These are phyloP conservation scores for Mycena leptocephala DNA, from an alignment of 768 basidiomycete genomes.

Conservation along the genomic window DNA sequence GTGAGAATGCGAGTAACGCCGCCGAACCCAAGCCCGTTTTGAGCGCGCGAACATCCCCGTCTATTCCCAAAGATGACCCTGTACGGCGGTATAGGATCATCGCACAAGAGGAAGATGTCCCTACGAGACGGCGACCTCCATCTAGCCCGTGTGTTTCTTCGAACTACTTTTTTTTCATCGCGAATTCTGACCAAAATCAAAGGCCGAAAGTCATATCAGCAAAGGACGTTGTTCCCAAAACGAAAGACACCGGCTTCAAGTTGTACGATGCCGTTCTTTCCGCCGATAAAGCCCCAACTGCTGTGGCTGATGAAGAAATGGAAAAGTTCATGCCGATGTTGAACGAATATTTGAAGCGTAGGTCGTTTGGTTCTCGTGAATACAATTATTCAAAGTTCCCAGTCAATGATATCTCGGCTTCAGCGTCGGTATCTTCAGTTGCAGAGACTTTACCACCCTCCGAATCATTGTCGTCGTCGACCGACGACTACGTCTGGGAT, in stretches of 20 bases:
- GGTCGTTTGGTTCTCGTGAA: slow-evolving; percentile 39
- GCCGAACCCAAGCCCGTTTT: slow-evolving; percentile 32
- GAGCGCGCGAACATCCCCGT: slow-evolving; percentile 36
- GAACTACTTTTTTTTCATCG: slow-evolving; percentile 13
- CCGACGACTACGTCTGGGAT: slow-evolving; percentile 86
- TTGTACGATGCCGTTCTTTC: slow-evolving; percentile 82
- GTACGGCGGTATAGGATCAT: slow-evolving; percentile 70
- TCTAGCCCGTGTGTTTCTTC: slow-evolving; percentile 62
- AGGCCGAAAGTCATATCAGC: slow-evolving; percentile 73
- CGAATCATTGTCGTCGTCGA: slow-evolving; percentile 22
- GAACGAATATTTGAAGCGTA: slow-evolving; percentile 81
- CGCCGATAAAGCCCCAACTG: slow-evolving; percentile 45
- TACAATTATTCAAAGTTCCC: neutral
- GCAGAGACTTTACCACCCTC: neutral
- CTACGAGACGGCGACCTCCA: slow-evolving; percentile 45
- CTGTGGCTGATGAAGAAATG: slow-evolving; percentile 71
- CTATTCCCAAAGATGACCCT: slow-evolving; percentile 52
- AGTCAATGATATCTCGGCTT: slow-evolving; percentile 46
- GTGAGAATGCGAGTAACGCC: slow-evolving; percentile 49
- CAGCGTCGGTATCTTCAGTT: slow-evolving; percentile 24
- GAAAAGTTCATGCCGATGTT: slow-evolving; percentile 86
- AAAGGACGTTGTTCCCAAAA: slow-evolving; percentile 61
- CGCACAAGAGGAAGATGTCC: slow-evolving; percentile 45
- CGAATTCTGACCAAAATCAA: neutral
- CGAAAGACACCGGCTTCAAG: slow-evolving; percentile 62